Conservation (phyloP, 2,329 filamentous ascomycete genomes). For the Colletotrichum trifolii region DNA sequence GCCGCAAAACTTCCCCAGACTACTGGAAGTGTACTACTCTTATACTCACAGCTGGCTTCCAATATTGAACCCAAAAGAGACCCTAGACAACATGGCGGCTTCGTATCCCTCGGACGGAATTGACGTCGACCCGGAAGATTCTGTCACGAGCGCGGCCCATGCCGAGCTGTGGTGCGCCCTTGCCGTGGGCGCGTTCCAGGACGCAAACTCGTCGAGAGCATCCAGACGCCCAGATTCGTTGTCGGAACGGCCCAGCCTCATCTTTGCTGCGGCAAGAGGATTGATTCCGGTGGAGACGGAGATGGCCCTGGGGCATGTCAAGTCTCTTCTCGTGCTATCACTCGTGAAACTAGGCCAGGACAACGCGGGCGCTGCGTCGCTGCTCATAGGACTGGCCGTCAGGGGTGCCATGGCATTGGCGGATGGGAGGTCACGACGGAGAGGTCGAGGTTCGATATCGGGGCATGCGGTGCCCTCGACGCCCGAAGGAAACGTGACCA, state of each 20-base stretch:
- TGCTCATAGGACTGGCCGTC: constrained; percentile 73
- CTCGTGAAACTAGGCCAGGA: constrained; percentile 71
- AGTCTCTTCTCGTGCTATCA: constrained; percentile 68
- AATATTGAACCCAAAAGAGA: constrained; percentile 72
- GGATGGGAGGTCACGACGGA: constrained; percentile 6
- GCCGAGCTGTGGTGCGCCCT: constrained; percentile 71
- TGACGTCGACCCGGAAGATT: constrained; percentile 41
- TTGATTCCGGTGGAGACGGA: constrained; percentile 61
- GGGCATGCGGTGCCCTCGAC: constrained; percentile 5
- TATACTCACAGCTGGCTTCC: constrained; percentile 84
- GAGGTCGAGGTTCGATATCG: constrained; percentile 4
- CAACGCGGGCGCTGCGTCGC: constrained; percentile 69
- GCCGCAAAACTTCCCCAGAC: constrained; percentile 65
- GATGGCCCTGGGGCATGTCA: constrained; percentile 54
- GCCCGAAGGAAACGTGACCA: constrained; percentile 6
- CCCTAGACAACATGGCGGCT: constrained; percentile 62
- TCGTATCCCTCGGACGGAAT: constrained; percentile 53
- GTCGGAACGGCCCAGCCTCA: constrained; percentile 41
- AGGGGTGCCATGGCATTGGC: constrained; percentile 40
- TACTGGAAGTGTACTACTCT: constrained; percentile 79
- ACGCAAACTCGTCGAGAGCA: constrained; percentile 44
- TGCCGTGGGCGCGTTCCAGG: constrained; percentile 67
- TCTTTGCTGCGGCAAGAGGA: constrained; percentile 62
- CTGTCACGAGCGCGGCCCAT: constrained; percentile 53
- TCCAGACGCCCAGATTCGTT: constrained; percentile 40